These are phyloP conservation scores for Cutaneotrichosporon dermatis DNA, from an alignment of 1,284 basidiomycete genomes.

Conservation along the genomic window DNA sequence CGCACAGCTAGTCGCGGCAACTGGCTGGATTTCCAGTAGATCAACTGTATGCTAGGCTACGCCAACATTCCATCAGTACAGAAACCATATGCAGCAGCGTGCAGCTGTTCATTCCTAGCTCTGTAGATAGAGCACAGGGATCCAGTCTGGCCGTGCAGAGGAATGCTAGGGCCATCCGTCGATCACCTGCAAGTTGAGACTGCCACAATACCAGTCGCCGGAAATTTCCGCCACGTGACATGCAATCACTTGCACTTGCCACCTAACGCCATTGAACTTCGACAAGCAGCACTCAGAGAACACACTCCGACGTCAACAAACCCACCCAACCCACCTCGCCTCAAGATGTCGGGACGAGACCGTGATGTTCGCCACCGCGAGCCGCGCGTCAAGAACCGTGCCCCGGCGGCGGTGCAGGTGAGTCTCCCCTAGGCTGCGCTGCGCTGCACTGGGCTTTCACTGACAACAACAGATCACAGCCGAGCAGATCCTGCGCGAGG, in stretches of 20 bases:
- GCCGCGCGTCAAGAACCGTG: conserved; percentile 82
- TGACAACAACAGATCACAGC: conserved; percentile 71
- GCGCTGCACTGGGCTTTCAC: too few species aligned
- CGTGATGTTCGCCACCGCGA: conserved; percentile 43
- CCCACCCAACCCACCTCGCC: neutral
- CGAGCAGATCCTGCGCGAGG: conserved; percentile 95
- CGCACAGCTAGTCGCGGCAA: too few species aligned
- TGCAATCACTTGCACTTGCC: neutral
- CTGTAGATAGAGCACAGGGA: too few species aligned
- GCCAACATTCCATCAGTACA: too few species aligned
- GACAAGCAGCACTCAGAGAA: neutral
- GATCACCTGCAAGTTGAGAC: neutral
- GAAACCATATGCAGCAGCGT: too few species aligned
- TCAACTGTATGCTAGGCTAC: too few species aligned
- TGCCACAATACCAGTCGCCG: neutral
- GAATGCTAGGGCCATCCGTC: too few species aligned
- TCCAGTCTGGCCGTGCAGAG: too few species aligned
- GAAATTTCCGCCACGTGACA: conserved; percentile 1
- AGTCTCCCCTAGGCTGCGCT: conserved; percentile 11
- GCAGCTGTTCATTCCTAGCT: too few species aligned
- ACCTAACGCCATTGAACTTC: neutral
- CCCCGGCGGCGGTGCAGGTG: conserved; percentile 84
- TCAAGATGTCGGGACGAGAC: conserved; percentile 41
- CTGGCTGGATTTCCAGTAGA: too few species aligned
- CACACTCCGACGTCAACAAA: neutral